These are phyloP conservation scores for Phytopythium kandeliae DNA, from an alignment of 352 stramenopile genomes.

Conservation along the genomic window DNA sequence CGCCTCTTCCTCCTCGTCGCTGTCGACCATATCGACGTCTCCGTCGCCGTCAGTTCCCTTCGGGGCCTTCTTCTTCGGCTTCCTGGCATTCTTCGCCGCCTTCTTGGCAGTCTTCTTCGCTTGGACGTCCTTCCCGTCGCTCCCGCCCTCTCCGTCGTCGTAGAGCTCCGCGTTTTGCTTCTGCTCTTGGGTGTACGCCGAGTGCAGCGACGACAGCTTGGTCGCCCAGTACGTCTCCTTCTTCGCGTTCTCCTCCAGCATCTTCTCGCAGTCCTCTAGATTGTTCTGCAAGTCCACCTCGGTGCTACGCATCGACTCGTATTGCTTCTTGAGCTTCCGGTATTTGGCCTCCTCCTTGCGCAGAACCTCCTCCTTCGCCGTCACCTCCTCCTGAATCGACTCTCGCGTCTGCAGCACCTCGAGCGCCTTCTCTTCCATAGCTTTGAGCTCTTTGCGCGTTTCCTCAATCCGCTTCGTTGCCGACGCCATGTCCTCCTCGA, in stretches of 20 bases:
- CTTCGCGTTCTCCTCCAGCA: conserved; percentile 89
- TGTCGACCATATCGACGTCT: conserved; percentile 26
- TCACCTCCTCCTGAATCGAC: conserved; percentile 83
- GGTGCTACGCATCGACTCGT: conserved; percentile 85
- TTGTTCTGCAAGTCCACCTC: conserved; percentile 94
- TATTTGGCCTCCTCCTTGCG: conserved; percentile 76
- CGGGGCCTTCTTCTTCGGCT: conserved; percentile 10
- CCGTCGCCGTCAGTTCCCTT: conserved; percentile 8
- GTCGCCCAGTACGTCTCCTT: conserved; percentile 85
- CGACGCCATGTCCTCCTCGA: conserved; percentile 75
- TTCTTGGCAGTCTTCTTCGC: conserved; percentile 37
- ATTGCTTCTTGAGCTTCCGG: conserved; percentile 85
- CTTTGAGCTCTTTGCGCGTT: conserved; percentile 86
- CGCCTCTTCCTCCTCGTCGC: conserved; percentile 11
- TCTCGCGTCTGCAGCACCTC: conserved; percentile 91
- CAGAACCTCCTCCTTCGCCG: conserved; percentile 78
- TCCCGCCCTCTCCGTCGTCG: conserved; percentile 37
- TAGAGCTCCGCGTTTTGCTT: conserved; percentile 71
- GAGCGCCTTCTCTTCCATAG: conserved; percentile 91
- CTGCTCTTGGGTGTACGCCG: conserved; percentile 55
- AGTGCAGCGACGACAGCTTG: conserved; percentile 67
- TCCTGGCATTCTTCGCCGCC: conserved; percentile 27
- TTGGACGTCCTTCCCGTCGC: background rate
- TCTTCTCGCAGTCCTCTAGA: conserved; percentile 91
- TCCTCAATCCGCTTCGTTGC: conserved; percentile 71